phyloP scores from a whole-genome alignment of 108 stramenopile species.

The Pseudonitzschia delicatissima region DNA sequence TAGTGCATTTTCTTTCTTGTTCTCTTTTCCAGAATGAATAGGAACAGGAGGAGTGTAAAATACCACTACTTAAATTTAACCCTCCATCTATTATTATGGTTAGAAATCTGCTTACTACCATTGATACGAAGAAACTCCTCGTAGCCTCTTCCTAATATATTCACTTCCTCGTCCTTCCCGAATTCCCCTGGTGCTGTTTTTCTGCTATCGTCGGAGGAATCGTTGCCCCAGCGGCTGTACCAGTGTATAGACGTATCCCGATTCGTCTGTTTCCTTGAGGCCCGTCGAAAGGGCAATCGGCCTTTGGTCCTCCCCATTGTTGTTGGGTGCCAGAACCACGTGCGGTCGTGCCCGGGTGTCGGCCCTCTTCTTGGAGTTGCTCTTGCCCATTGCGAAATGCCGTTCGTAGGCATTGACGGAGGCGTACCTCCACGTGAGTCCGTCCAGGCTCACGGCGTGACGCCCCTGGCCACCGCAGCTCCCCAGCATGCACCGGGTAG shows the following conservation, averaged over 20 bases:
- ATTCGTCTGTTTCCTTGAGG: constrained; percentile 17
- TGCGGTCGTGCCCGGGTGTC: constrained; percentile 30
- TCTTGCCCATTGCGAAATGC: constrained; percentile 3
- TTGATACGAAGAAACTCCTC: too few species aligned
- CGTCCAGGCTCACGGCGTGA: constrained; percentile 26
- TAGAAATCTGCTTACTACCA: too few species aligned
- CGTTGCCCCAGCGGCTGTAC: constrained; percentile 29
- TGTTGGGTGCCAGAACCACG: constrained; percentile 11
- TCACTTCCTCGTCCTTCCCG: too few species aligned
- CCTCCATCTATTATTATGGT: too few species aligned
- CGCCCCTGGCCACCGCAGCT: constrained; percentile 19
- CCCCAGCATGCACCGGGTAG: constrained; percentile 32
- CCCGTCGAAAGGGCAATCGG: constrained; percentile 25
- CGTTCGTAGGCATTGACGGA: constrained; percentile 23
- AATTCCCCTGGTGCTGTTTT: too few species aligned
- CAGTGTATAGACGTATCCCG: constrained; percentile 26
- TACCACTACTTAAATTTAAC: too few species aligned
- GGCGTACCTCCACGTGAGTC: constrained; percentile 23
- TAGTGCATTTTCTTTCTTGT: too few species aligned
- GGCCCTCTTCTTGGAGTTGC: background rate
- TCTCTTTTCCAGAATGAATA: too few species aligned
- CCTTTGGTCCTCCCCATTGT: background rate
- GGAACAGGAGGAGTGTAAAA: too few species aligned
- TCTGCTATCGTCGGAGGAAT: too few species aligned
- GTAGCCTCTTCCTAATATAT: too few species aligned